Conservation (phyloP, 345 rosid genomes). For the Ceriops zippeliana region DNA sequence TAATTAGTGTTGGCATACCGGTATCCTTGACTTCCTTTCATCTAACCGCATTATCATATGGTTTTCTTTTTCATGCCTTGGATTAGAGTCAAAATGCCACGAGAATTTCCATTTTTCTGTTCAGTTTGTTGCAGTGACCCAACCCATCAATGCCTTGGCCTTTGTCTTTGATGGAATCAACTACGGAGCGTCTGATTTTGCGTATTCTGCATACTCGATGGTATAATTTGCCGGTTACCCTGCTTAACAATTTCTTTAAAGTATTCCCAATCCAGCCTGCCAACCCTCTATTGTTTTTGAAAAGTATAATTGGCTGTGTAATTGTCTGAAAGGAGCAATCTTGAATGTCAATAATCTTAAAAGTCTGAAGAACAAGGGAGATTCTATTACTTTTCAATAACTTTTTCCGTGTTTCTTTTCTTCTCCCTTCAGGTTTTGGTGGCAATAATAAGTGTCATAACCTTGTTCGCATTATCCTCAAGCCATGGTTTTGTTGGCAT, state of each 20-base stretch:
- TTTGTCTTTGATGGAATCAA: conserved; percentile 32
- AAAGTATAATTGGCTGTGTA: too few species aligned
- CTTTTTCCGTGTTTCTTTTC: background rate
- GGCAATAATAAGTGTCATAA: conserved; percentile 28
- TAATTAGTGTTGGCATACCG: conserved; percentile 26
- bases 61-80: background rate
- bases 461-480: conserved; percentile 29
- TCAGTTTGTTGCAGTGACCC: conserved; percentile 30
- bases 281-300: too few species aligned
- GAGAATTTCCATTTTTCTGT: background rate
- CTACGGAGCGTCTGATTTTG: conserved; percentile 32
- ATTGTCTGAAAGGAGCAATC: background rate
- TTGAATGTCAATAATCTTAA: background rate
- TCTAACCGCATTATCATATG: background rate
- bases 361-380: background rate
- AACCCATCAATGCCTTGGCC: conserved; percentile 27
- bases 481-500: conserved; percentile 39
- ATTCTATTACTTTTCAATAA: background rate
- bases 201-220: conserved; percentile 29
- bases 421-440: conserved; percentile 29
- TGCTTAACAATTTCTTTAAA: too few species aligned
- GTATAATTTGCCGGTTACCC: conserved; percentile 5
- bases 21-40: conserved; percentile 3
- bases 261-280: too few species aligned
- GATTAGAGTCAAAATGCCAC: background rate